Percentiles rank a stretch among this genome's conserved stretches.
These are phyloP conservation scores for Capsella bursapastoris DNA, from an alignment of 345 rosid species.

Conservation along the genomic window DNA sequence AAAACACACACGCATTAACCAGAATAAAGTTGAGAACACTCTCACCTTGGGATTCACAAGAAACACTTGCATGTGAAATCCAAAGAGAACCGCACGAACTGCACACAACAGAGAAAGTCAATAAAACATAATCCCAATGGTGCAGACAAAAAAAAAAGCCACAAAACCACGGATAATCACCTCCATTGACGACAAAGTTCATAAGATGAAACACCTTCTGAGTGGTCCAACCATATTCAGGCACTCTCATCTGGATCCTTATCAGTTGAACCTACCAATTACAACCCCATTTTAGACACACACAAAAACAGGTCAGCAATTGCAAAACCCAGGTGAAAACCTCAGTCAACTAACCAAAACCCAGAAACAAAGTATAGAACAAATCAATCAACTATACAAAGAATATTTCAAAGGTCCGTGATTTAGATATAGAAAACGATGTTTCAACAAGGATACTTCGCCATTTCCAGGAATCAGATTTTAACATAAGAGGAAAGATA, in stretches of 20 bases:
- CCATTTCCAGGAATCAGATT: background rate
- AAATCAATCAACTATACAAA: conserved; percentile 14
- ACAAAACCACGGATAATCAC: conserved; percentile 47
- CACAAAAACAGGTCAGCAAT: conserved; percentile 8
- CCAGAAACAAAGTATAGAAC: background rate
- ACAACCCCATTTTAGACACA: conserved; percentile 2
- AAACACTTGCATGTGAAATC: conserved; percentile 86
- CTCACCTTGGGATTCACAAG: conserved; percentile 85
- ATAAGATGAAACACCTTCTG: conserved; percentile 98
- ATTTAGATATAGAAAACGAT: conserved; percentile 21
- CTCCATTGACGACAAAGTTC: conserved; percentile 99
- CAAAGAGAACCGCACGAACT: conserved; percentile 95
- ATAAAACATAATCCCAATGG: background rate
- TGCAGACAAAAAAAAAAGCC: background rate
- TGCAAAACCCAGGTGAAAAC: conserved; percentile 13
- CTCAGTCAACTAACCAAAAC: background rate
- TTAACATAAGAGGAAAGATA: conserved; percentile 30
- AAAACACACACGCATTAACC: background rate
- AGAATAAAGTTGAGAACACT: background rate
- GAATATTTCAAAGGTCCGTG: background rate
- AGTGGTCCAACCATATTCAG: conserved; percentile 98
- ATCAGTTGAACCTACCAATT: conserved; percentile 72
- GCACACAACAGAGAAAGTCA: conserved; percentile 35
- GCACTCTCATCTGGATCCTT: conserved; percentile 94
- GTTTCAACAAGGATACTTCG: conserved; percentile 20